Base-by-base conservation (phyloP, 1,284 basidiomycete genomes). In the Vanrija humicola region DNA sequence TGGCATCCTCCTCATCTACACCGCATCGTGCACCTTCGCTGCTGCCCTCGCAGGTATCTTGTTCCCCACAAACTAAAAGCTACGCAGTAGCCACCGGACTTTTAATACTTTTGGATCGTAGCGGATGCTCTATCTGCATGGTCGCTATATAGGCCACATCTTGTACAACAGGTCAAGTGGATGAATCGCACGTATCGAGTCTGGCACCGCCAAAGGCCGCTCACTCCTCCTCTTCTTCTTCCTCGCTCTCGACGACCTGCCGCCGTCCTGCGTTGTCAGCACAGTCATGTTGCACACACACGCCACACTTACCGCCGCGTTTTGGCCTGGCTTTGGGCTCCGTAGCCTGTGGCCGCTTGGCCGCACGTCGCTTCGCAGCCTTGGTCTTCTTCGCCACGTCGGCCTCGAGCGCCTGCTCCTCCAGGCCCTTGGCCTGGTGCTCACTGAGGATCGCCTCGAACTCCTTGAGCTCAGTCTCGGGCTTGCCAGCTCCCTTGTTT, bases 391-490 rank as follows among this genome's bases (percentile, higher is more conserved):
- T 84, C 65, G 86, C 81, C 8, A 89, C 89, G 38, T 87, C 84
- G 62, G 87, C 88, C 77, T 91, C 89, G 43, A 97, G 82, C 25
- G 86, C 92, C 62, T 92, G 85, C 59, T 96, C 92, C 74, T 96
- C 92, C 62, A 87, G 85, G 3, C 94, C 95, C 77, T 95, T 90
- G 3, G 82, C 80, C 59, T 83, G 85, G 68, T 89, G 84, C 63
- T 91, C 87, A 23, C 89, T 85, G 7, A 98, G 80, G 38, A 93
- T 90, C 86, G 80, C 79, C 72, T 93, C 90, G 66, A 95, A 95
- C 74, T 95, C 91, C 64, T 91, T 86, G 50, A 95, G 77, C 67
- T 95, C 91, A 0, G 85, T 83, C 64, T 93, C 90, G 12, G 89
- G 88, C 74, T 94, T 94, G 72, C 88, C 90, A 52, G 86, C 82